Percentiles rank a stretch among this genome's conserved stretches.
phyloP scores from a whole-genome alignment of 345 rosid genomes.

The Corchorus olitorius region DNA sequence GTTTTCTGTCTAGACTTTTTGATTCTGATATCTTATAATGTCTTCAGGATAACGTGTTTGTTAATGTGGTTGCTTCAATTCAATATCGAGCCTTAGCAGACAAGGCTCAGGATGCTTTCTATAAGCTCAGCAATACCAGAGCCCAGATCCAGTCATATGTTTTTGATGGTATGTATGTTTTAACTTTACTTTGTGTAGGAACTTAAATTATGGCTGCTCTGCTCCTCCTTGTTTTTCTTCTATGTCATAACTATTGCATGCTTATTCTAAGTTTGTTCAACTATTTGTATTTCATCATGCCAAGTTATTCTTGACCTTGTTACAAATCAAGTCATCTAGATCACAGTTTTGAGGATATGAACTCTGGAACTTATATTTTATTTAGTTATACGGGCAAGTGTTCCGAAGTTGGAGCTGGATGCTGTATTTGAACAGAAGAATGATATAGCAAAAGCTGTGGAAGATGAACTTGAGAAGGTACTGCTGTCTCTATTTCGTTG shows the following conservation, averaged over 20 bases:
- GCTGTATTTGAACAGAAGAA: constrained; percentile 63
- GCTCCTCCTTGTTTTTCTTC: neutral
- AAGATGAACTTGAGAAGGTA: constrained; percentile 61
- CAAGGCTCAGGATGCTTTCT: constrained; percentile 55
- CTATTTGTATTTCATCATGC: neutral
- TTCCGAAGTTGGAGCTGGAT: constrained; percentile 50
- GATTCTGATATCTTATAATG: neutral
- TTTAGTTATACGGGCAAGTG: constrained; percentile 58
- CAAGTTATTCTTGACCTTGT: too few species aligned
- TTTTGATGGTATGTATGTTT: constrained; percentile 42
- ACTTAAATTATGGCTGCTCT: neutral
- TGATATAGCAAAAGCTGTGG: constrained; percentile 56
- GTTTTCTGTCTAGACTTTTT: neutral
- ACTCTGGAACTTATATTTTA: neutral
- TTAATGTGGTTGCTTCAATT: constrained; percentile 57
- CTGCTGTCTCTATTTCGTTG: neutral
- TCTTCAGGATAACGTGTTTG: constrained; percentile 58
- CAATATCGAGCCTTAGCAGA: constrained; percentile 52
- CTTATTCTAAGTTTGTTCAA: neutral
- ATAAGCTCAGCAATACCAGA: constrained; percentile 56
- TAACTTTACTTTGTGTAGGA: neutral
- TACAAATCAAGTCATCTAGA: neutral
- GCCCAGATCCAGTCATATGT: constrained; percentile 59
- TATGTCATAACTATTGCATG: neutral
- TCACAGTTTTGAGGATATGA: neutral